Evolutionary conservation across 768 basidiomycete species (phyloP).

Genomic region (Asterophora lycoperdoides): DNA sequence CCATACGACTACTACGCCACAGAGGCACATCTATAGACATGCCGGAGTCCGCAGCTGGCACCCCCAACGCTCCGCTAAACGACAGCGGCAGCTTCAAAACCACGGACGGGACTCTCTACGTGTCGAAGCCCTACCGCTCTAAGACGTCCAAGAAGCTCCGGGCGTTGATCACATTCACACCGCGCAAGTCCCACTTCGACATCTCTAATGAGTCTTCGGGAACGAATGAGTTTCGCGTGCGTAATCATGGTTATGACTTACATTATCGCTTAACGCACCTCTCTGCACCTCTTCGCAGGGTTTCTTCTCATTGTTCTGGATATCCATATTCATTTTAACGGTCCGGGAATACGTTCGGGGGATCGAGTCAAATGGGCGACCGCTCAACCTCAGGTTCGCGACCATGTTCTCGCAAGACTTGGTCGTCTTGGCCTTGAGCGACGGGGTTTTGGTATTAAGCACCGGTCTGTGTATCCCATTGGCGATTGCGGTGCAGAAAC

Average conservation of each 20-base stretch:
- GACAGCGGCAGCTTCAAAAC: conserved; percentile 46
- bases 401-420: conserved; percentile 86
- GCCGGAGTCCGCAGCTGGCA: background rate
- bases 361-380: conserved; percentile 73
- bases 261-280: background rate
- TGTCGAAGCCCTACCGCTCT: conserved; percentile 74
- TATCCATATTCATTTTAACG: conserved; percentile 79
- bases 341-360: conserved; percentile 73
- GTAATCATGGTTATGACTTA: conserved; percentile 14
- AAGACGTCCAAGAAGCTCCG: conserved; percentile 71
- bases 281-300: conserved; percentile 50
- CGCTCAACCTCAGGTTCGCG: conserved; percentile 78
- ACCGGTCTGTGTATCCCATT: conserved; percentile 83
- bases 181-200: conserved; percentile 84
- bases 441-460: conserved; percentile 72
- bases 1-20: background rate
- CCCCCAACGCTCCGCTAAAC: conserved; percentile 16
- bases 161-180: conserved; percentile 81
- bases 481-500: conserved; percentile 66
- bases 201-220: conserved; percentile 68
- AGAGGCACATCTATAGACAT: background rate
- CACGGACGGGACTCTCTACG: conserved; percentile 62
- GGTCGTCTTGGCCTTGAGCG: conserved; percentile 75
- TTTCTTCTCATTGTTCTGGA: conserved; percentile 95
- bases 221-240: conserved; percentile 81